These are phyloP conservation scores for Epichloe uncinata DNA, from an alignment of 2,329 filamentous ascomycete genomes.

Conservation along the genomic window DNA sequence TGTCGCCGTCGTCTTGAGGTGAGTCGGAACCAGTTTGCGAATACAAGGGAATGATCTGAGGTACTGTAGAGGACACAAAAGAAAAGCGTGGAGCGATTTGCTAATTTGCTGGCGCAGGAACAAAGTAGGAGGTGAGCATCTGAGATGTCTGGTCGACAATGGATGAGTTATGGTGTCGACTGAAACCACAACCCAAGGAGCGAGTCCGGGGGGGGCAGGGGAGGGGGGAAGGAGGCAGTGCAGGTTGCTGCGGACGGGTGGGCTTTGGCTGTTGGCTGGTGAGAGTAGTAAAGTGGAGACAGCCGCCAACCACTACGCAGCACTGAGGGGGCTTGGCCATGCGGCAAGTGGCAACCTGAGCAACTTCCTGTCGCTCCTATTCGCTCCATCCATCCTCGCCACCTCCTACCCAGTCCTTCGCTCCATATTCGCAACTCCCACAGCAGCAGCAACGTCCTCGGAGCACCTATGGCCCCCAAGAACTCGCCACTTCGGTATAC, in stretches of 20 bases:
- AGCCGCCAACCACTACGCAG: too few species aligned
- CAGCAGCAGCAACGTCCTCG: slow-evolving; percentile 41
- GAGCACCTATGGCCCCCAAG: slow-evolving; percentile 61
- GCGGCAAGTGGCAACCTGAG: too few species aligned
- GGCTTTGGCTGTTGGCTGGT: background rate
- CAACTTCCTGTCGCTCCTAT: too few species aligned
- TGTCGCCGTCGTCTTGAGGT: too few species aligned
- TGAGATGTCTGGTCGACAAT: background rate
- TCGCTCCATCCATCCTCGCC: slow-evolving; percentile 38
- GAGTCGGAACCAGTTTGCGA: too few species aligned
- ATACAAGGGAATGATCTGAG: too few species aligned
- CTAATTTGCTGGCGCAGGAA: background rate
- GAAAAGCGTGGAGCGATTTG: background rate
- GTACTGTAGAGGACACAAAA: background rate
- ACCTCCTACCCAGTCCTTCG: slow-evolving; percentile 27
- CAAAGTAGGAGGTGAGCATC: background rate
- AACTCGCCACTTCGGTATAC: slow-evolving; percentile 65
- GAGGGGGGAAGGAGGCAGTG: background rate
- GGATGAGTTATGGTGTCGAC: background rate
- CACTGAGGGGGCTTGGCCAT: too few species aligned
- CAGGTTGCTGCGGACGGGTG: background rate
- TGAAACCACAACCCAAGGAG: background rate
- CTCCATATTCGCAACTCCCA: slow-evolving; percentile 32
- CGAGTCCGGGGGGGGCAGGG: background rate
- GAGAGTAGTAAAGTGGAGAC: background rate